phyloP scores from a whole-genome alignment of 148 eudicot species.

The Camellia lanceoleosa region DNA sequence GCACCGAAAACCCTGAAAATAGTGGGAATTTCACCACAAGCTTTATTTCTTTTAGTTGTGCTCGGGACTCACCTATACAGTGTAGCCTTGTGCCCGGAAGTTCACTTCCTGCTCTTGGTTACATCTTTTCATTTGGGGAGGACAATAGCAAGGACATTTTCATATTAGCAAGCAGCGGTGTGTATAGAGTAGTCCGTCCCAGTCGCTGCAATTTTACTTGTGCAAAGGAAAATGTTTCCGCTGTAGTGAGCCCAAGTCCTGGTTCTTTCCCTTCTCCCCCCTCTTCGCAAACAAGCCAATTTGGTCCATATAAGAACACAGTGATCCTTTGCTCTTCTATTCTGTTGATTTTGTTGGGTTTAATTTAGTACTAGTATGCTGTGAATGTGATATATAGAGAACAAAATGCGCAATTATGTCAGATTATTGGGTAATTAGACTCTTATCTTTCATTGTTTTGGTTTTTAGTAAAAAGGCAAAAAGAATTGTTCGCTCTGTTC shows the following conservation, averaged over 20 bases:
- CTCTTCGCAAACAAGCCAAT: constrained; percentile 20
- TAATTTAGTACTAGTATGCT: constrained; percentile 4
- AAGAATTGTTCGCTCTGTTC: too few species aligned
- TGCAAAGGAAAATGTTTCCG: constrained; percentile 48
- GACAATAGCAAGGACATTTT: constrained; percentile 63
- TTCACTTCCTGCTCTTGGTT: constrained; percentile 57
- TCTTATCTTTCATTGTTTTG: neutral
- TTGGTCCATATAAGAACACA: neutral
- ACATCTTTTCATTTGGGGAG: constrained; percentile 74
- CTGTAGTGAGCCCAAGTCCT: constrained; percentile 15
- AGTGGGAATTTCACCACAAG: constrained; percentile 66
- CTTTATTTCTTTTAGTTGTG: constrained; percentile 49
- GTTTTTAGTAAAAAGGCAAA: too few species aligned
- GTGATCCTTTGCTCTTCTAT: constrained; percentile 15
- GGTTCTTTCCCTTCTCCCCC: constrained; percentile 11
- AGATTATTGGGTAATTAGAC: neutral
- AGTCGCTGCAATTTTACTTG: constrained; percentile 70
- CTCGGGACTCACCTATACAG: constrained; percentile 59
- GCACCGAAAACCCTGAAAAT: constrained; percentile 56
- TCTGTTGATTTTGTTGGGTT: constrained; percentile 12
- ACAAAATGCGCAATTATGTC: neutral
- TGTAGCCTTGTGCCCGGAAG: constrained; percentile 55
- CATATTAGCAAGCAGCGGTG: constrained; percentile 66
- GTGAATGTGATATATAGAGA: neutral
- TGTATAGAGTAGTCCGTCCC: constrained; percentile 65